These are phyloP conservation scores for Peronospora belbahrii DNA, from an alignment of 352 stramenopile genomes.

Conservation along the genomic window DNA sequence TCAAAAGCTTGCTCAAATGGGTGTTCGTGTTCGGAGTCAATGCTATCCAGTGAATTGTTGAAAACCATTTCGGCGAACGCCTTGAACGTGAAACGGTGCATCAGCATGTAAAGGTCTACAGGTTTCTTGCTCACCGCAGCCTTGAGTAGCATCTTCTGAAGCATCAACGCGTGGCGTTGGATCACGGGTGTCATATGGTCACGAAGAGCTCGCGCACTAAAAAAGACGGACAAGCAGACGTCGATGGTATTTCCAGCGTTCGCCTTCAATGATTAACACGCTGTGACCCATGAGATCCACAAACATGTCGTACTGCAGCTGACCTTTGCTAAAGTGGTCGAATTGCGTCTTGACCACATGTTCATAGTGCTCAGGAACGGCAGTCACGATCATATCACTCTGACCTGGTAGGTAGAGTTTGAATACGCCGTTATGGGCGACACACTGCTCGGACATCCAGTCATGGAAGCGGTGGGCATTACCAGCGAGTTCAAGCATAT, in stretches of 20 bases:
- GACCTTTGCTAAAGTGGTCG: slow-evolving; percentile 41
- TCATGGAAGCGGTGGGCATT: slow-evolving; percentile 28
- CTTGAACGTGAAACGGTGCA: slow-evolving; percentile 41
- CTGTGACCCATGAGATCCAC: slow-evolving; percentile 42
- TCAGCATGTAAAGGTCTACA: slow-evolving; percentile 31
- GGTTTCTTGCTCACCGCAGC: slow-evolving; percentile 11
- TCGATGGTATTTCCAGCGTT: slow-evolving; percentile 41
- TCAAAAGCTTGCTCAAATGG: slow-evolving; percentile 33
- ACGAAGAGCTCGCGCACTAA: slow-evolving; percentile 32
- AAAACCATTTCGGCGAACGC: slow-evolving; percentile 44
- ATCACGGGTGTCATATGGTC: slow-evolving; percentile 36
- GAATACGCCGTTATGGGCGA: slow-evolving; percentile 27
- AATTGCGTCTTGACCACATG: slow-evolving; percentile 53
- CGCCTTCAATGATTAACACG: slow-evolving; percentile 37
- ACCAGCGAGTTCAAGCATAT: slow-evolving; percentile 23
- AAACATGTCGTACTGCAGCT: slow-evolving; percentile 33
- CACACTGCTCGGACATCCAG: slow-evolving; percentile 34
- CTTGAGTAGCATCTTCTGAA: slow-evolving; percentile 26
- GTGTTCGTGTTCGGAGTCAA: slow-evolving; percentile 34
- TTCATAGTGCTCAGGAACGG: slow-evolving; percentile 43
- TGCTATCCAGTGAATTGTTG: slow-evolving; percentile 27
- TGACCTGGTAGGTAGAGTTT: slow-evolving; percentile 31
- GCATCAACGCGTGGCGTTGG: slow-evolving; percentile 22
- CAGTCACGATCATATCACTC: slow-evolving; percentile 31
- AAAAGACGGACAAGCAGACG: slow-evolving; percentile 33